Evolutionary conservation across 345 rosid species (phyloP).

Genomic region (Populus euphratica): DNA sequence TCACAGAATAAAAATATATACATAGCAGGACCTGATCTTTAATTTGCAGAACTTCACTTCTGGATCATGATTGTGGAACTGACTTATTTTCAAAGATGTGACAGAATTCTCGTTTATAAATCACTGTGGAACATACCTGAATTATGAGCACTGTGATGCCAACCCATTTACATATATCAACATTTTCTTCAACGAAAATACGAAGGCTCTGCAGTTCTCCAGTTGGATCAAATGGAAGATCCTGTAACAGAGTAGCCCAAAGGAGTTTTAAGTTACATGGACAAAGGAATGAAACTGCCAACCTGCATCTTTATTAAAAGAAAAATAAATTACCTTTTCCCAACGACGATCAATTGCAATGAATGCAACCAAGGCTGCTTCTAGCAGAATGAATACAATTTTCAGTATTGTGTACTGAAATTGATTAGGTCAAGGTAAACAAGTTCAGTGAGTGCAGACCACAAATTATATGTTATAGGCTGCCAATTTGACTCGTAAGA

Average conservation of each 20-base stretch:
- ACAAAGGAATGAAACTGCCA: too few relatives aligned
- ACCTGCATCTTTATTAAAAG: not conserved
- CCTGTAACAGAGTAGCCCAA: slow-evolving; percentile 36
- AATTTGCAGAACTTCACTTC: not conserved
- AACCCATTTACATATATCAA: slow-evolving; percentile 76
- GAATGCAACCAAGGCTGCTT: slow-evolving; percentile 73
- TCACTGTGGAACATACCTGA: slow-evolving; percentile 47
- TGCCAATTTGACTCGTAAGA: not conserved
- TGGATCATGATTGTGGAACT: not conserved
- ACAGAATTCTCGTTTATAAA: not conserved
- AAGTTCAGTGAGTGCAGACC: not conserved
- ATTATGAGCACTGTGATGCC: slow-evolving; percentile 58
- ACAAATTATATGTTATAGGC: not conserved
- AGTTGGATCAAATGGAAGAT: slow-evolving; percentile 85
- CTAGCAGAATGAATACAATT: slow-evolving; percentile 54
- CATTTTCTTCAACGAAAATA: slow-evolving; percentile 62
- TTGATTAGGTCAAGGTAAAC: slow-evolving; percentile 35
- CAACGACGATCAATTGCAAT: slow-evolving; percentile 75
- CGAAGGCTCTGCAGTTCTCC: slow-evolving; percentile 74
- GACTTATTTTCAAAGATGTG: not conserved
- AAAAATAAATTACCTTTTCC: slow-evolving; percentile 56
- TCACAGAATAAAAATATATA: too few relatives aligned
- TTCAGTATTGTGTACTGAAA: slow-evolving; percentile 65
- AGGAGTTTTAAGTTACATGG: not conserved
- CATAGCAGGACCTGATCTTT: too few relatives aligned